Base-by-base conservation (phyloP, 139 green algal genomes). In the Pseudopediastrum boryanum region DNA sequence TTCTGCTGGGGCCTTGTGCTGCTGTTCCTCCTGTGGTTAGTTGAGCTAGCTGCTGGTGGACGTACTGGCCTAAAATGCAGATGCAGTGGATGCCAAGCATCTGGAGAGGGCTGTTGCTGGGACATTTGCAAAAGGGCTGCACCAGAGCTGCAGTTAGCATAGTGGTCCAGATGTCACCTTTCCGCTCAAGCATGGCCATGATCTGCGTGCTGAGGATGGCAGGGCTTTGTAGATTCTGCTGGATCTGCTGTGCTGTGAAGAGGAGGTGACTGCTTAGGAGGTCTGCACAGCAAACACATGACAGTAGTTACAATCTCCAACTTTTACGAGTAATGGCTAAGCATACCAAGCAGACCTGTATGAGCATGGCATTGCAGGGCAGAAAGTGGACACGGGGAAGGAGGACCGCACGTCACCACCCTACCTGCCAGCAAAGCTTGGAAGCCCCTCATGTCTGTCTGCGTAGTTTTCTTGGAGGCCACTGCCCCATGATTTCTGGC, bases 341-440 rank as follows among this genome's bases (percentile, higher is more conserved):
- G 71, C 54, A 12, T 70, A 41, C 58, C 13, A 39, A 21, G 27
- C 71, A 59, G 71, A 54, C 38, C 9, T 39, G 19, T 42, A 70
- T 78, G 54, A 67, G 33, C 2, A 78, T 42, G 36, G 31, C 48
- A 6, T 54, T 56, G 23, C 10, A 21, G 2, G 59, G 56, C 10
- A 48, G 39, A 6, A 54, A 5, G 54, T 41, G 69, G 3, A 2
- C 5, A 19, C 23, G 23, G 9, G 54, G 23, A 8, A 78, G 41
- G 71, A 44, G 27, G 59, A 25, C 29, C 35, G 16, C 9, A 29
- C 21, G 5, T 29, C 58, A 12, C 46, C 46, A 38, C 27, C 43
- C 36, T 25, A 66, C 50, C 25, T 76, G 46, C 7, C 10, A 4
- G 38, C 51, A n/a, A 25, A 54, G 64, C 39, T 71, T 10, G 4